Percentiles rank a stretch among this genome's conserved stretches.
These are phyloP conservation scores for Cyphellophora europaea DNA, from an alignment of 2,329 filamentous ascomycete genomes.

Conservation along the genomic window DNA sequence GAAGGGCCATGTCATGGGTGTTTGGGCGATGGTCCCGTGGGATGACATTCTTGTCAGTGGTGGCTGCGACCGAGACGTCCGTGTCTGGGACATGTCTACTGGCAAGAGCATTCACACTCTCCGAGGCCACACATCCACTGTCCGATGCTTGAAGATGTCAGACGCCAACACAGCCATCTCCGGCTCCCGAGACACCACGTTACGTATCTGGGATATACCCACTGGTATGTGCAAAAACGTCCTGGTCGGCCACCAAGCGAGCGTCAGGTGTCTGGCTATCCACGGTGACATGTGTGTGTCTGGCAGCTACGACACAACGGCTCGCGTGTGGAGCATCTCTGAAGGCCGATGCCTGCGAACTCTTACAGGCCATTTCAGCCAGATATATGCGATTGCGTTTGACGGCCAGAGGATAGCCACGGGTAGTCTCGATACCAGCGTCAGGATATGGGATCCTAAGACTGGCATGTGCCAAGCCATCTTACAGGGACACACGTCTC, in stretches of 20 bases:
- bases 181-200: constrained; percentile 85
- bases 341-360: constrained; percentile 88
- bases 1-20: constrained; percentile 95
- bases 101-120: constrained; percentile 74
- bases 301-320: constrained; percentile 94
- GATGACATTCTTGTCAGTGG: constrained; percentile 91
- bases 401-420: constrained; percentile 90
- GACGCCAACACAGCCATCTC: constrained; percentile 91
- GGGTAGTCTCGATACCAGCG: constrained; percentile 90
- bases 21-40: constrained; percentile 99
- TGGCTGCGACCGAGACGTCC: constrained; percentile 90
- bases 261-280: constrained; percentile 89
- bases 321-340: constrained; percentile 95
- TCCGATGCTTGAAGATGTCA: constrained; percentile 95
- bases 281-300: constrained; percentile 96
- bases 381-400: constrained; percentile 98
- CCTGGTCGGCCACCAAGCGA: constrained; percentile 88
- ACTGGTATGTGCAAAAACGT: constrained; percentile 85
- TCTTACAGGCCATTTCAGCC: constrained; percentile 88
- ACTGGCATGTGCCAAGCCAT: constrained; percentile 84
- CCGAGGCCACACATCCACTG: constrained; percentile 91
- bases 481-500: constrained; percentile 89
- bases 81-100: constrained; percentile 91
- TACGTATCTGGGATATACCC: constrained; percentile 89
- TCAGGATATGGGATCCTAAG: constrained; percentile 88